These are phyloP conservation scores for Trematosphaeria pertusa DNA, from an alignment of 2,329 filamentous ascomycete genomes.

Conservation along the genomic window DNA sequence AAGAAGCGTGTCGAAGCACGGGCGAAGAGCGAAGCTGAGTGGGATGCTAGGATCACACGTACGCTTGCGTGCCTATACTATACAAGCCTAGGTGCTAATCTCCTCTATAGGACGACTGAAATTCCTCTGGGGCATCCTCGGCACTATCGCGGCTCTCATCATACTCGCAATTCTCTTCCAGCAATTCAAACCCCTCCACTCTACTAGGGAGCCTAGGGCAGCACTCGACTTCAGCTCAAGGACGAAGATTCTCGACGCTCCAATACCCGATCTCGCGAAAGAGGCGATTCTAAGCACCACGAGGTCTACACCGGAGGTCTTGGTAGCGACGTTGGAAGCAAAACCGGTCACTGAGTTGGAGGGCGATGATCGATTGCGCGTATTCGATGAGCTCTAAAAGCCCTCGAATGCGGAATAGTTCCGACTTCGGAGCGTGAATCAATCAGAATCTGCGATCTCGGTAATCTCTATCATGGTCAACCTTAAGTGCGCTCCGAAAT, in stretches of 20 bases:
- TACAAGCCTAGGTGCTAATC: too few relatives aligned
- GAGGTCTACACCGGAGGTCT: conserved; percentile 5
- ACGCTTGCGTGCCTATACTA: too few relatives aligned
- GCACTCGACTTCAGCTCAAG: conserved; percentile 25
- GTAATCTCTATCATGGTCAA: too few relatives aligned
- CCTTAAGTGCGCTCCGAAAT: too few relatives aligned
- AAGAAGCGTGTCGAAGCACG: conserved; percentile 70
- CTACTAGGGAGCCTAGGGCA: conserved; percentile 9
- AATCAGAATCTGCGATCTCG: too few relatives aligned
- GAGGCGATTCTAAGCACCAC: conserved; percentile 36
- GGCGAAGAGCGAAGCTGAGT: conserved; percentile 70
- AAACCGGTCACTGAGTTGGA: conserved; percentile 6
- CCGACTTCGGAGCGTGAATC: too few relatives aligned
- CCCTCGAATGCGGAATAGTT: too few relatives aligned
- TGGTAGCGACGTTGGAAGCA: conserved; percentile 10
- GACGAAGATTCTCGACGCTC: conserved; percentile 32
- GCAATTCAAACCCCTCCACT: conserved; percentile 32
- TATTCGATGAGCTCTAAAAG: conserved; percentile 33
- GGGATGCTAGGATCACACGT: conserved; percentile 67
- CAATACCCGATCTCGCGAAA: conserved; percentile 43
- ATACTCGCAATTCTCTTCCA: conserved; percentile 54
- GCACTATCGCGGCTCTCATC: conserved; percentile 54
- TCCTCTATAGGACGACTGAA: conserved; percentile 66
- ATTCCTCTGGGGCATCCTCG: conserved; percentile 66
- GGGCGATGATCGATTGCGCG: conserved; percentile 26